Base-by-base conservation (phyloP, 2,329 filamentous ascomycete species). In the Pseudonectria buxi region DNA sequence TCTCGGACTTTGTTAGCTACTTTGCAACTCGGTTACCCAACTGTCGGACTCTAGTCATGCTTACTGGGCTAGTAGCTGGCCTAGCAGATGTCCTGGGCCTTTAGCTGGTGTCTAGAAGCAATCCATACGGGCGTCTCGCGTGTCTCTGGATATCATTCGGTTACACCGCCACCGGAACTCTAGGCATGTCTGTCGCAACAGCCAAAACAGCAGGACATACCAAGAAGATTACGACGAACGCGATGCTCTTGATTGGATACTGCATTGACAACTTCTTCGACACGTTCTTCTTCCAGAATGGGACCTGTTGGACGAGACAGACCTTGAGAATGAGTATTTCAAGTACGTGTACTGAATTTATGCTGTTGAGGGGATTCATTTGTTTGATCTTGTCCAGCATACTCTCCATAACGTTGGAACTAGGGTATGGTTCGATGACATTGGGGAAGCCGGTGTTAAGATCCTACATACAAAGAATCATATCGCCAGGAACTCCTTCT, bases 231-330 rank as follows among this genome's bases (percentile, higher is more conserved):
- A 70, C 68, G 0, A 53, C 59, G 2, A 71, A 71, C 14, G 54
- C 70, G 2, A 53, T 69, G 10, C 56, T 70, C 1, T 64, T 72
- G 28, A 57, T 72, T 5, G 67, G 66, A 0, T 75, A 58, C 30
- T 58, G 55, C 22, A 29, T 49, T 0, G 58, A 57, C 2, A 68
- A 67, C 32, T 63, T 68, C 32, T 56, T 66, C 4, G 62, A 54
- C 0, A 64, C 65, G 0, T 54, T 62, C 32, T 64, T 64, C 14
- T 68, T 67, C 44, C 33, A 37, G 32, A 42, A 10, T 34, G 32
- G 24, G 44, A 35, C 0, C 28, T 46, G 26, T 24, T 46, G 6
- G 43, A 46, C 12, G 34, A 37, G 28, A 46, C 44, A 2, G 43
- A 46, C 18, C 24, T 39, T 10, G 35, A 46, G 15, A 46, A 46